Percentiles rank a stretch among this genome's conserved stretches.
Evolutionary conservation across 2,329 filamentous ascomycete species (phyloP).

Genomic region (Coniochaeta prunicola): DNA sequence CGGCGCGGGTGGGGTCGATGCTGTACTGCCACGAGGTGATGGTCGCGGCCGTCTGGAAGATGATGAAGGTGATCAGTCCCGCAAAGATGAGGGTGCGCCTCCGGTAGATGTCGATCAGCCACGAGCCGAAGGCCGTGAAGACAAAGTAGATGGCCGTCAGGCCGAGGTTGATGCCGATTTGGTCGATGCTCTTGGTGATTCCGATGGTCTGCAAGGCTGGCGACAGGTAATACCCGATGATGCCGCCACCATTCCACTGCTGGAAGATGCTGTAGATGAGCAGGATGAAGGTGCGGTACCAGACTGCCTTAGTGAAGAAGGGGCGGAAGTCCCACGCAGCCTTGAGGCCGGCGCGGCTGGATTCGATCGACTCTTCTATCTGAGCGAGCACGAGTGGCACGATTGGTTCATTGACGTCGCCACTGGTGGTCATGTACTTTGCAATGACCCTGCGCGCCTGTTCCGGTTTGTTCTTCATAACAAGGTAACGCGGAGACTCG

Average conservation of each 20-base stretch:
- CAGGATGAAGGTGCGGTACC: conserved; percentile 34
- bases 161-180: conserved; percentile 34
- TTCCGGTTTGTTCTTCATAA: conserved; percentile 23
- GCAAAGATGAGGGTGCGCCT: conserved; percentile 36
- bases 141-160: conserved; percentile 36
- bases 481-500: conserved; percentile 24
- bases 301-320: conserved; percentile 35
- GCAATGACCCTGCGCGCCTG: conserved; percentile 25
- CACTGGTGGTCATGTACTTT: conserved; percentile 32
- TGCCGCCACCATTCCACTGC: conserved; percentile 38
- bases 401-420: conserved; percentile 30
- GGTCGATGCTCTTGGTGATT: conserved; percentile 25
- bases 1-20: conserved; percentile 19
- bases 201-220: conserved; percentile 34
- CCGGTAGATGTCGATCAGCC: conserved; percentile 32
- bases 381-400: conserved; percentile 32
- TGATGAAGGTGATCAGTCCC: conserved; percentile 32
- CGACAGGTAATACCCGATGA: conserved; percentile 32
- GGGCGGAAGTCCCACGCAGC: conserved; percentile 36
- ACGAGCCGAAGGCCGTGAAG: conserved; percentile 33
- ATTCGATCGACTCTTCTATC: conserved; percentile 36
- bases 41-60: conserved; percentile 35
- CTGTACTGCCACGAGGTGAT: conserved; percentile 39
- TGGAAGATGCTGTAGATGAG: conserved; percentile 38
- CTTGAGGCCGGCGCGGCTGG: conserved; percentile 23